phyloP scores from a whole-genome alignment of 2,329 filamentous ascomycete genomes.

The Microascus cirrosus region DNA sequence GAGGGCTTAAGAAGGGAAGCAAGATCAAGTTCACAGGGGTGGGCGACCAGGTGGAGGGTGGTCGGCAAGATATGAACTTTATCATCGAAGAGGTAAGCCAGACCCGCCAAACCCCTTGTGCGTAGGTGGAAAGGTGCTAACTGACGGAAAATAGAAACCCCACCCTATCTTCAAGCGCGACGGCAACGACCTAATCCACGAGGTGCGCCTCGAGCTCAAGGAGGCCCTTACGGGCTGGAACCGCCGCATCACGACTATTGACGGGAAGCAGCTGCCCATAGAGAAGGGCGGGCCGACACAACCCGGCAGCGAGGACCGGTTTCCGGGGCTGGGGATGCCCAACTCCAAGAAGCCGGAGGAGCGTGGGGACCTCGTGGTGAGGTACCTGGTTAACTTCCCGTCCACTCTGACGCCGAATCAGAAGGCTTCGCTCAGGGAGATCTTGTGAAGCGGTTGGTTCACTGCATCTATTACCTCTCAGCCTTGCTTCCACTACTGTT shows the following conservation, averaged over 20 bases:
- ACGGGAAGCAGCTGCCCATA: slow-evolving; percentile 73
- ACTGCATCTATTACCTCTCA: no score
- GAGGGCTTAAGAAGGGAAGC: slow-evolving; percentile 87
- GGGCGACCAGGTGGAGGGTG: slow-evolving; percentile 95
- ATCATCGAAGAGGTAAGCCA: slow-evolving; percentile 78
- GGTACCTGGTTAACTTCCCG: slow-evolving; percentile 89
- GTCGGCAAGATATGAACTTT: slow-evolving; percentile 90
- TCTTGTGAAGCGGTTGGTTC: slow-evolving; percentile 23
- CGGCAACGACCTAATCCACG: slow-evolving; percentile 75
- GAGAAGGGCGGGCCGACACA: slow-evolving; percentile 76
- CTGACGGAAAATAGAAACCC: slow-evolving; percentile 54
- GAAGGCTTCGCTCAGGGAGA: slow-evolving; percentile 70
- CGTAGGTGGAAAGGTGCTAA: neutral
- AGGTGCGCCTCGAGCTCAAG: slow-evolving; percentile 74
- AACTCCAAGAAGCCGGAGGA: slow-evolving; percentile 79
- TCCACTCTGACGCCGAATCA: slow-evolving; percentile 63
- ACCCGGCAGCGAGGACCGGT: slow-evolving; percentile 70
- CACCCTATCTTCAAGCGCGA: slow-evolving; percentile 78
- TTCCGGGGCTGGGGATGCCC: slow-evolving; percentile 85
- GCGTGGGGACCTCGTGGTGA: slow-evolving; percentile 79
- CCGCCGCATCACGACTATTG: slow-evolving; percentile 84
- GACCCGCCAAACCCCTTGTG: neutral
- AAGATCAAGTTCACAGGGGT: slow-evolving; percentile 98
- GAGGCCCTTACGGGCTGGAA: slow-evolving; percentile 93
- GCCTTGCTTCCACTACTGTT: no score